Conservation (phyloP, 2,329 filamentous ascomycete genomes). For the Nothophaeocryptopus gaeumannii region DNA sequence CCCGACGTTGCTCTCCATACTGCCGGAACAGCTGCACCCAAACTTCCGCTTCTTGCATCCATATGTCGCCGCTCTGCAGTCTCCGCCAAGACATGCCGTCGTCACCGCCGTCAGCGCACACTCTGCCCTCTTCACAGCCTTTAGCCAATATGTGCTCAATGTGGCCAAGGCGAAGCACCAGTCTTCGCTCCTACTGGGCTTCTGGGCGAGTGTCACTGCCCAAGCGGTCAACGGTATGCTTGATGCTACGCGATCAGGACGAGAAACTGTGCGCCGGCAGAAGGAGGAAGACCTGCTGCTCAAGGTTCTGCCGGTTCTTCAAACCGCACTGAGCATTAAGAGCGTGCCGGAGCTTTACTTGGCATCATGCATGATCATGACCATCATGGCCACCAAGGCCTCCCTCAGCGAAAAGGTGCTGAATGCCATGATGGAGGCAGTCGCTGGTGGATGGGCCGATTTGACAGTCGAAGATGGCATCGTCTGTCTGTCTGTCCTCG, state of each 20-base stretch:
- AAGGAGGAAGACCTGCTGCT: constrained; percentile 76
- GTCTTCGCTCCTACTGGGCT: constrained; percentile 74
- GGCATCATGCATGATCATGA: constrained; percentile 86
- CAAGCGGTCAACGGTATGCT: constrained; percentile 82
- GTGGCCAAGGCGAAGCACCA: constrained; percentile 70
- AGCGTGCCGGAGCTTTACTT: constrained; percentile 76
- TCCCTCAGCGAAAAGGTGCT: constrained; percentile 74
- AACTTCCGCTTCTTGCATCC: constrained; percentile 82
- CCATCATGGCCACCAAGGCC: constrained; percentile 80
- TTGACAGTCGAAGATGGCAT: constrained; percentile 72
- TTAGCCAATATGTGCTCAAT: constrained; percentile 77
- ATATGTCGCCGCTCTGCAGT: constrained; percentile 74
- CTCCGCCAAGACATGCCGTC: constrained; percentile 75
- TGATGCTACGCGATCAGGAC: constrained; percentile 72
- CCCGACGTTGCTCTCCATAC: constrained; percentile 78
- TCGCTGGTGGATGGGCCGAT: constrained; percentile 71
- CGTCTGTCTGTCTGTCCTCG: constrained; percentile 75
- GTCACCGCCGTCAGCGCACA: constrained; percentile 82
- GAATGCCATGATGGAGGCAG: constrained; percentile 85
- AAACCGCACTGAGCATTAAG: constrained; percentile 72
- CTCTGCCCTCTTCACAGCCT: constrained; percentile 66
- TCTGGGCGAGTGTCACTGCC: constrained; percentile 86
- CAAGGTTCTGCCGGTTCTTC: constrained; percentile 65
- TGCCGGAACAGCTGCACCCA: constrained; percentile 70
- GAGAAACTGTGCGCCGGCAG: constrained; percentile 71